These are phyloP conservation scores for Pythium folliculosum DNA, from an alignment of 352 stramenopile species.

Conservation along the genomic window DNA sequence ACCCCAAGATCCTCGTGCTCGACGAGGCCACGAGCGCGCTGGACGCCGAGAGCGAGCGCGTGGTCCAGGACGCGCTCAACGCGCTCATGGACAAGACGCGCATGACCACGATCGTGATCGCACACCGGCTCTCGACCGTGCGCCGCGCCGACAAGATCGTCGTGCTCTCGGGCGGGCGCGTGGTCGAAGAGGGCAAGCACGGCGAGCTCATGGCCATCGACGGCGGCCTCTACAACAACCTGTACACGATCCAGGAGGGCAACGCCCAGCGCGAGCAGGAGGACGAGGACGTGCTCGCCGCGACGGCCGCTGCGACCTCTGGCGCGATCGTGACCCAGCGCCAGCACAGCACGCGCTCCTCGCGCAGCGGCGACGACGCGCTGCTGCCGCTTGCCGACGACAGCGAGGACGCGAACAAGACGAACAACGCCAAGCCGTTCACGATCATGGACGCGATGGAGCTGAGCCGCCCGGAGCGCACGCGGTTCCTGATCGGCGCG, in stretches of 20 bases:
- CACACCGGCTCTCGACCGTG: constrained; percentile 20
- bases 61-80: constrained; percentile 14
- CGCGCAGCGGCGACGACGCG: background rate
- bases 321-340: background rate
- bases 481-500: constrained; percentile 7
- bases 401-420: background rate
- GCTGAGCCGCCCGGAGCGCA: constrained; percentile 21
- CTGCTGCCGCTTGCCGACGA: background rate
- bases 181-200: constrained; percentile 29
- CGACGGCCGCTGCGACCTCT: too few relatives aligned
- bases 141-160: constrained; percentile 31
- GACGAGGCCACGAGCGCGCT: constrained; percentile 15
- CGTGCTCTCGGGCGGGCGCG: constrained; percentile 21
- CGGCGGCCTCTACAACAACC: constrained; percentile 14
- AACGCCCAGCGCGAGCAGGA: background rate
- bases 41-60: constrained; percentile 6
- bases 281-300: too few relatives aligned
- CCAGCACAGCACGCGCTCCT: background rate
- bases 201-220: constrained; percentile 21
- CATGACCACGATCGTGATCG: constrained; percentile 34
- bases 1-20: constrained; percentile 4
- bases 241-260: constrained; percentile 1
- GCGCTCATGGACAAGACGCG: constrained; percentile 25
- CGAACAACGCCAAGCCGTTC: background rate
- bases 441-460: constrained; percentile 19